These are phyloP conservation scores for Phylloporus sp. DNA, from an alignment of 768 basidiomycete species.

Conservation along the genomic window DNA sequence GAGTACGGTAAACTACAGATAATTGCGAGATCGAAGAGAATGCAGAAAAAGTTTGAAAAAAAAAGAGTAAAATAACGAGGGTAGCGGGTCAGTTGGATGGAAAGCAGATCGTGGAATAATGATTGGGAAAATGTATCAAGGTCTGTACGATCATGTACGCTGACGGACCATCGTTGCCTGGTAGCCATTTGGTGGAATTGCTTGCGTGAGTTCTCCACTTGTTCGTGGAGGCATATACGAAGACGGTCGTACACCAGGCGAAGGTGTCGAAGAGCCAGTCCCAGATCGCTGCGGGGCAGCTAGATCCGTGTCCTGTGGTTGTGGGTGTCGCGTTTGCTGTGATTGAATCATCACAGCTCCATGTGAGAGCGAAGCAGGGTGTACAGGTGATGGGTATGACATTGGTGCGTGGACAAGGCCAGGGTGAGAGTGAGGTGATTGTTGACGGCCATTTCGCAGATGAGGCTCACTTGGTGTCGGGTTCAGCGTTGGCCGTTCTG, in stretches of 20 bases:
- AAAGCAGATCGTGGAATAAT: conserved; percentile 22
- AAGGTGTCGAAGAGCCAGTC: conserved; percentile 31
- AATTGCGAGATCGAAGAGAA: conserved; percentile 42
- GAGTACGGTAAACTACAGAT: conserved; percentile 60
- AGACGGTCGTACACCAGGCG: conserved; percentile 44
- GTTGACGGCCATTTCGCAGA: conserved; percentile 38
- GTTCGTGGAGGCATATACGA: conserved; percentile 47
- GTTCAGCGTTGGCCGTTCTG: conserved; percentile 46
- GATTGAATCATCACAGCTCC: conserved; percentile 41
- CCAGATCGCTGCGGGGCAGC: conserved; percentile 37
- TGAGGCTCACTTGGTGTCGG: conserved; percentile 37
- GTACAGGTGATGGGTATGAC: conserved; percentile 42
- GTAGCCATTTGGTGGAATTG: conserved; percentile 42
- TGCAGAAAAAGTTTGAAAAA: conserved; percentile 23
- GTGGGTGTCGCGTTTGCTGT: conserved; percentile 37
- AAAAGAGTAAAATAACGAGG: conserved; percentile 20
- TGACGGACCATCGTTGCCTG: conserved; percentile 46
- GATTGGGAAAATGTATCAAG: conserved; percentile 8
- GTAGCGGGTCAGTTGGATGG: conserved; percentile 25
- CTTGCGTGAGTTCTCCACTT: conserved; percentile 41
- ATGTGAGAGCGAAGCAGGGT: conserved; percentile 45
- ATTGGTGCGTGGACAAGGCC: conserved; percentile 40
- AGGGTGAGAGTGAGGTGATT: conserved; percentile 39
- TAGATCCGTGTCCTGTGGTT: conserved; percentile 44
- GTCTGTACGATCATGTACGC: conserved; percentile 38